phyloP scores from a whole-genome alignment of 2,329 filamentous ascomycete species.

The Xylariaceae sp. region DNA sequence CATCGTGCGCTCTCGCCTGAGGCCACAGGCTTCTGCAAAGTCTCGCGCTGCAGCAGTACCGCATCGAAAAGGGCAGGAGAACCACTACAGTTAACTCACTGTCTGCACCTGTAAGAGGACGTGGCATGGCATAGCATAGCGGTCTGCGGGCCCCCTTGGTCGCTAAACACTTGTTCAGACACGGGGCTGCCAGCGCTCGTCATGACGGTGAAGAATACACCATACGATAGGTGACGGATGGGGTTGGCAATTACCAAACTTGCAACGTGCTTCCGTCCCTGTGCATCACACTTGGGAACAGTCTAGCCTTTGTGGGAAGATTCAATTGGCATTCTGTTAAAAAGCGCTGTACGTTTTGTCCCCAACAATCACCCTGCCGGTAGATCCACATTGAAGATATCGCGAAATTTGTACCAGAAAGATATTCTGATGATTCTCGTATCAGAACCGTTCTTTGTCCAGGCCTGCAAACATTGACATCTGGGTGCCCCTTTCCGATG shows the following conservation, averaged over 20 bases:
- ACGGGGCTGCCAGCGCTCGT: constrained; percentile 6
- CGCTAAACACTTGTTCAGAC: constrained; percentile 19
- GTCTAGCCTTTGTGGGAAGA: too few relatives aligned
- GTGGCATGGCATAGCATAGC: constrained; percentile 18
- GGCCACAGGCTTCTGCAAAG: constrained; percentile 13
- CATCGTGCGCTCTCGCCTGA: constrained; percentile 26
- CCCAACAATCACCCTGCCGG: too few relatives aligned
- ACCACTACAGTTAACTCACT: too few relatives aligned
- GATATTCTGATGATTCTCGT: too few relatives aligned
- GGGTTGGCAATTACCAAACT: background rate
- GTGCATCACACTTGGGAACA: too few relatives aligned
- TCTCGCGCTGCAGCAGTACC: constrained; percentile 11
- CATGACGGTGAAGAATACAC: constrained; percentile 12
- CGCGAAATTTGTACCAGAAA: too few relatives aligned
- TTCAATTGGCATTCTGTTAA: too few relatives aligned
- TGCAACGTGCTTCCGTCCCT: background rate
- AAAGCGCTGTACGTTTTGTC: too few relatives aligned
- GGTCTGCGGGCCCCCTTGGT: constrained; percentile 19
- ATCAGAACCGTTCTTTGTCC: background rate
- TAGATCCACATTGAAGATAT: too few relatives aligned
- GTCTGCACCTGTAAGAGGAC: constrained; percentile 16
- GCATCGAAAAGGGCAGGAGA: too few relatives aligned
- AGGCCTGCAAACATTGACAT: background rate
- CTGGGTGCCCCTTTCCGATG: background rate
- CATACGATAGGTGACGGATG: constrained; percentile 1